Evolutionary conservation across 2,329 filamentous ascomycete species (phyloP).

Genomic region (Xylaria multiplex): DNA sequence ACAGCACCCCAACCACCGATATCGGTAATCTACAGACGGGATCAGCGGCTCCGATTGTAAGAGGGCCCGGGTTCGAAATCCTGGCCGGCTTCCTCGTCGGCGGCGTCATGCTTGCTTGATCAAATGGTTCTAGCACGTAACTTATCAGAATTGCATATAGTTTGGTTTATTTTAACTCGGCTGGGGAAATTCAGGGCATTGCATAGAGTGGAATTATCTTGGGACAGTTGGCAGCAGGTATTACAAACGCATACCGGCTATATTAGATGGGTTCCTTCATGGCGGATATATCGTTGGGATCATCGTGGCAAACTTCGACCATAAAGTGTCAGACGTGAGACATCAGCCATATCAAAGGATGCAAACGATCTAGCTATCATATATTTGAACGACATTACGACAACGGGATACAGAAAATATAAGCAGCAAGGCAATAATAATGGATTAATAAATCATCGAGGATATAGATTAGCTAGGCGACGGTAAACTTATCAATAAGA

Average conservation of each 20-base stretch:
- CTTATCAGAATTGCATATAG: neutral
- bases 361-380: neutral
- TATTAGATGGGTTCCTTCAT: neutral
- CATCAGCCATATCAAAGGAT: constrained; percentile 8
- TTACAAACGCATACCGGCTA: neutral
- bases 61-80: constrained; percentile 37
- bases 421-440: constrained; percentile 6
- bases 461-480: constrained; percentile 13
- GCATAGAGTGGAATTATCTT: neutral
- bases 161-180: constrained; percentile 4
- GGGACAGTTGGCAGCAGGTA: neutral
- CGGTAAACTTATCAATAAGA: constrained; percentile 7
- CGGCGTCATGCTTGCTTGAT: constrained; percentile 40
- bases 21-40: constrained; percentile 46
- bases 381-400: constrained; percentile 26
- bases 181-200: neutral
- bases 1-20: constrained; percentile 29
- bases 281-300: neutral
- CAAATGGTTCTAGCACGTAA: neutral
- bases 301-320: neutral
- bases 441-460: constrained; percentile 1
- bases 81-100: constrained; percentile 44
- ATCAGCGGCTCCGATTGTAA: constrained; percentile 29
- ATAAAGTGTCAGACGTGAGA: neutral
- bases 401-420: constrained; percentile 13